These are phyloP conservation scores for Alnus glutinosa DNA, from an alignment of 306 rosid genomes.

Conservation along the genomic window DNA sequence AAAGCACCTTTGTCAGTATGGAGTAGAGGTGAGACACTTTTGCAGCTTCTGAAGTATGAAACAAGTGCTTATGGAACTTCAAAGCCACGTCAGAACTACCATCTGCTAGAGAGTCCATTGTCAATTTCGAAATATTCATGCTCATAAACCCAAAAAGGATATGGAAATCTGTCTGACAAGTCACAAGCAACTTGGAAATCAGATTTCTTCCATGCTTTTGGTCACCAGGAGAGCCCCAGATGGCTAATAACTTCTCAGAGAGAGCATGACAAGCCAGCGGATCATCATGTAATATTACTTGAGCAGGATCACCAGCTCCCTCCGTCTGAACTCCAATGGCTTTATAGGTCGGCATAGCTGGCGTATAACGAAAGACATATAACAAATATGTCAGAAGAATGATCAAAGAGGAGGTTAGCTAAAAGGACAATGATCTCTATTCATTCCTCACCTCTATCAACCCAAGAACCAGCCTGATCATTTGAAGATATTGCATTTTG, in stretches of 20 bases:
- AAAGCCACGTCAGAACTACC: conserved; percentile 40
- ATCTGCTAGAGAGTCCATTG: conserved; percentile 42
- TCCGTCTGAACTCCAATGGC: conserved; percentile 52
- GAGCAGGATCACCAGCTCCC: conserved; percentile 34
- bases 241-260: conserved; percentile 65
- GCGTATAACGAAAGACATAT: conserved; percentile 22
- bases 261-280: conserved; percentile 49
- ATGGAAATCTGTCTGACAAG: conserved; percentile 68
- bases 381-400: conserved; percentile 23
- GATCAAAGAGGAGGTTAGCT: conserved; percentile 11
- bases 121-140: conserved; percentile 36
- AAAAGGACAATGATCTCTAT: conserved; percentile 5
- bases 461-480: conserved; percentile 15
- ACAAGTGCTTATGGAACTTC: conserved; percentile 31
- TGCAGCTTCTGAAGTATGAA: conserved; percentile 52
- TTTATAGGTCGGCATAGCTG: conserved; percentile 41
- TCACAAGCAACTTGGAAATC: conserved; percentile 59
- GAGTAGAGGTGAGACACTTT: conserved; percentile 69
- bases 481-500: conserved; percentile 37
- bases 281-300: conserved; percentile 32
- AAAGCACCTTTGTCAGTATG: conserved; percentile 65
- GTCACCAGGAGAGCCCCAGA: conserved; percentile 60
- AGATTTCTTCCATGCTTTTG: conserved; percentile 50
- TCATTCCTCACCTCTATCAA: conserved; percentile 44
- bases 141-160: conserved; percentile 72